A percentile compares a stretch with the other conserved stretches of the same genome.
These are phyloP conservation scores for Curvularia sp. DNA, from an alignment of 2,329 filamentous ascomycete species.

Conservation along the genomic window DNA sequence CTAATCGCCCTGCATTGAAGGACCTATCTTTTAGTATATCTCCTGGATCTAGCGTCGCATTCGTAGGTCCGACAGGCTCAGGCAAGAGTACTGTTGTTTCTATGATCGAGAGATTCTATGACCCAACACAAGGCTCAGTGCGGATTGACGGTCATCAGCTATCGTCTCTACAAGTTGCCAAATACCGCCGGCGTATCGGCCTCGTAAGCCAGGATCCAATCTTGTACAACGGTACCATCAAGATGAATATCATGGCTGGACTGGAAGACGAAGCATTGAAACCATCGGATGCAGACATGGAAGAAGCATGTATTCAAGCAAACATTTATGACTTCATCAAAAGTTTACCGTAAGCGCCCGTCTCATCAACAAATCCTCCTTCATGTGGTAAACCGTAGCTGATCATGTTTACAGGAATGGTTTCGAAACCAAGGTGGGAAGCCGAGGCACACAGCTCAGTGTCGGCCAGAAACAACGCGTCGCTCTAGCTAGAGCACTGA, in stretches of 20 bases:
- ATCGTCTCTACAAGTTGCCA: slow-evolving; percentile 40
- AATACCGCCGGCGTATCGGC: slow-evolving; percentile 52
- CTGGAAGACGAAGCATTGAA: slow-evolving; percentile 37
- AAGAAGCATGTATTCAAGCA: slow-evolving; percentile 43
- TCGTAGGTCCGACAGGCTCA: slow-evolving; percentile 72
- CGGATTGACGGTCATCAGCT: slow-evolving; percentile 57
- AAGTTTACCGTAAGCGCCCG: slow-evolving; percentile 11
- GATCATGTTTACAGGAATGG: slow-evolving; percentile 11
- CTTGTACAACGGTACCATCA: slow-evolving; percentile 54
- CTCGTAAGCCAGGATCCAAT: slow-evolving; percentile 58
- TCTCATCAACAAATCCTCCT: no score
- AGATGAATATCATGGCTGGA: slow-evolving; percentile 49
- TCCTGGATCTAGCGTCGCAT: slow-evolving; percentile 55
- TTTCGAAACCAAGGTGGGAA: slow-evolving; percentile 45
- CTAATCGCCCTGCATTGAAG: no score
- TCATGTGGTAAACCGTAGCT: no score
- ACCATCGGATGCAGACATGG: slow-evolving; percentile 37
- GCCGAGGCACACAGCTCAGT: slow-evolving; percentile 43
- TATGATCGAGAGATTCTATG: slow-evolving; percentile 71
- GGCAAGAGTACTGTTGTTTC: slow-evolving; percentile 75
- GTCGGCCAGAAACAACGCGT: slow-evolving; percentile 49
- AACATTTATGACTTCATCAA: slow-evolving; percentile 51
- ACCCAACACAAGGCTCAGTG: slow-evolving; percentile 69
- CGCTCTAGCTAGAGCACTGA: slow-evolving; percentile 41
- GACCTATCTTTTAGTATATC: no score